Conservation (phyloP, 345 rosid genomes). For the Euphorbia tirucalli region DNA sequence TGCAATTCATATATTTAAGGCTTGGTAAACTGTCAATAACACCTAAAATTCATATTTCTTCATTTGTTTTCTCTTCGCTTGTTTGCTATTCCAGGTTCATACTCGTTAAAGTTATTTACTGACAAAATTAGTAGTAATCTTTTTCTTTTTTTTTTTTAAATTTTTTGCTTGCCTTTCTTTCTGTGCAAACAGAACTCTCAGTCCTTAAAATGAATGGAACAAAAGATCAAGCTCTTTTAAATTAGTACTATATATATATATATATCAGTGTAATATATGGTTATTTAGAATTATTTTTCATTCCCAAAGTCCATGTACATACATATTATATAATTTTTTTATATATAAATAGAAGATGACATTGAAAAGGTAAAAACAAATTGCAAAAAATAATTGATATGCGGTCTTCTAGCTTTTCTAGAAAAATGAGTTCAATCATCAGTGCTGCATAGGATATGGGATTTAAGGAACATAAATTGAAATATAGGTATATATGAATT, state of each 20-base stretch:
- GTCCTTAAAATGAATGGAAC: not conserved
- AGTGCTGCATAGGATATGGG: not conserved
- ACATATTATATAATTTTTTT: too few species aligned
- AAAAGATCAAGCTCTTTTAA: not conserved
- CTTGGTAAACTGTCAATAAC: constrained; percentile 1
- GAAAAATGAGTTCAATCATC: not conserved
- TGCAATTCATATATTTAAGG: not conserved
- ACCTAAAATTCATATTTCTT: not conserved
- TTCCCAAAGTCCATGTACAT: not conserved
- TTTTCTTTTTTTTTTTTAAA: not conserved
- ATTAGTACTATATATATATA: not conserved
- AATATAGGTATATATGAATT: not conserved
- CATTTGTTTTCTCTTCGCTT: too few species aligned
- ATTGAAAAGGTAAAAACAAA: not conserved
- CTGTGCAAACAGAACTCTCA: not conserved
- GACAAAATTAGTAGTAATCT: not conserved
- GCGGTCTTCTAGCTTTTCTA: not conserved
- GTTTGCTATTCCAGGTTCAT: not conserved
- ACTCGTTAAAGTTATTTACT: not conserved
- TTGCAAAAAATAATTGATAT: not conserved
- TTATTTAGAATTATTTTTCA: not conserved
- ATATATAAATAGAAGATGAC: not conserved
- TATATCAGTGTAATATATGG: not conserved
- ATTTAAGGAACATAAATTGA: not conserved
- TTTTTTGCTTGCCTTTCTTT: constrained; percentile 6